phyloP scores from a whole-genome alignment of 257 asterid genomes.

The Jasminum sambac region DNA sequence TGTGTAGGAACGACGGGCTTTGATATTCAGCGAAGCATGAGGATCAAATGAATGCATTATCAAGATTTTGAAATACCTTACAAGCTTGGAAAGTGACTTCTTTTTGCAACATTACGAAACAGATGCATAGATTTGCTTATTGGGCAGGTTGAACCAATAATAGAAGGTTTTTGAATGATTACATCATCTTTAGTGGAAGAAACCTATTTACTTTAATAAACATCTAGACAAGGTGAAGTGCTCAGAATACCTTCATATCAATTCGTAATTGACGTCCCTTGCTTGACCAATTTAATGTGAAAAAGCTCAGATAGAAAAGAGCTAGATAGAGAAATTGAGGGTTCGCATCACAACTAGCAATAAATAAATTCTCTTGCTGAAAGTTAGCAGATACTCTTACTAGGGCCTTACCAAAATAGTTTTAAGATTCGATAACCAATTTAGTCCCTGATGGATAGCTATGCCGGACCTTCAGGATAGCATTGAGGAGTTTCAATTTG shows the following conservation, averaged over 20 bases:
- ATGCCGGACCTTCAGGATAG: background rate
- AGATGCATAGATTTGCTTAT: background rate
- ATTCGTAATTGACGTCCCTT: background rate
- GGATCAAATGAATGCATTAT: background rate
- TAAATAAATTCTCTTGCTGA: background rate
- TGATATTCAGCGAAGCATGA: background rate
- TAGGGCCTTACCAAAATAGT: background rate
- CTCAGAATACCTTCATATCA: background rate
- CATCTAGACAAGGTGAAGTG: background rate
- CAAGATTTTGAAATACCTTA: background rate
- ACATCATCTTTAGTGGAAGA: background rate
- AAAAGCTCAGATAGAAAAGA: background rate
- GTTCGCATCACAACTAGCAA: no score
- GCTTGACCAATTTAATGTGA: background rate
- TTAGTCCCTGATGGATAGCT: background rate
- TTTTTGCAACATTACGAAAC: background rate
- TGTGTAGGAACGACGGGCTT: no score
- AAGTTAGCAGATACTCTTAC: background rate
- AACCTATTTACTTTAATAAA: background rate
- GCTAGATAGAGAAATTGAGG: background rate
- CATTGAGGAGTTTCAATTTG: background rate
- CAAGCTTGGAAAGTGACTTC: background rate
- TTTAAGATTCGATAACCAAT: background rate
- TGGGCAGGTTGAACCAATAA: background rate
- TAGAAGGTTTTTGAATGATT: background rate